Evolutionary conservation across 495 filamentous ascomycete species (phyloP), one percentile per base, ranked within the genome.

Genomic region (Podospora australis): DNA sequence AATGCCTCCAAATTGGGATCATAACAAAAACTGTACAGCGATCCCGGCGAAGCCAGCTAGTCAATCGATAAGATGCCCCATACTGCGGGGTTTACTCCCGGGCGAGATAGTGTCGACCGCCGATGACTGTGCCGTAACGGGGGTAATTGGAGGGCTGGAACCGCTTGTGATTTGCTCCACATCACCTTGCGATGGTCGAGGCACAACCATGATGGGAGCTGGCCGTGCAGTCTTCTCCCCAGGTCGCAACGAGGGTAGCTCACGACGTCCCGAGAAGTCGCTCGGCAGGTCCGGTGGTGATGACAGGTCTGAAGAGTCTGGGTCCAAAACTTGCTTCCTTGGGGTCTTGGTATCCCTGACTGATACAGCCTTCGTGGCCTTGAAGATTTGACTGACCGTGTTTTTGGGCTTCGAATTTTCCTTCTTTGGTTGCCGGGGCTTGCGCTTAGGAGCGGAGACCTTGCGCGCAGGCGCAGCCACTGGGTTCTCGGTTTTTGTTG

Each of bases 11-110:
- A 36, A 36, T 17, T 13, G n/a, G 13, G 11, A n/a, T 36, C 32
- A 36, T 3, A 17, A 17, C 5, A 36, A 17, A 16, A 36, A 17
- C n/a, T 36, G 32, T 6, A 30, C 34, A 5, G 17, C 44, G 2
- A 19, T 14, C 30, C 30, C 35, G 9, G 32, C 32, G 9, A 28
- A 8, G 24, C 7, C 13, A 4, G 22, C 19, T 40, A 14, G 26
- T 39, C 50, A 74, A 51, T 73, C 65, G 38, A 73, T 69, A 16
- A 74, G 51, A 38, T 63, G 58, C n/a, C 55, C 60, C 57, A 73
- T 67, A 21, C 64, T 58, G 16, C 58, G 60, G 6, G 71, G 71
- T 35, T 69, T 68, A 10, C 70, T 70, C 14, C 46, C 58, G 2
- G 71, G 70, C 6, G 71, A 73, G 32, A 73, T 68, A 0, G 71